Evolutionary conservation across 192 early-diverging fungal genomes (phyloP).

Genomic region (Phycomyces nitens): DNA sequence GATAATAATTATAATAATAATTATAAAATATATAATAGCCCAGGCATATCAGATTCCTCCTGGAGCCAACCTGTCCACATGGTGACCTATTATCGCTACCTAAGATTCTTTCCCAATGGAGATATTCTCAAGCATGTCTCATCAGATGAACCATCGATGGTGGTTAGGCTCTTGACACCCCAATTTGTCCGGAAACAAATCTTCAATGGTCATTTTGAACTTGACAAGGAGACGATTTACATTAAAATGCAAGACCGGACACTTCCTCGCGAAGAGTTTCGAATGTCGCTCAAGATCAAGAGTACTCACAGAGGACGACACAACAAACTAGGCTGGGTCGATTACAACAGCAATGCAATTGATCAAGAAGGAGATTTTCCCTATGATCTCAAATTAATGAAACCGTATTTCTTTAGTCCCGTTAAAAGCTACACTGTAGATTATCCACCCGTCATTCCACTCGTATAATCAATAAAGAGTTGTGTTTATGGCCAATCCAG

Average conservation of each 20-base stretch:
- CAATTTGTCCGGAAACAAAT: conserved; percentile 20
- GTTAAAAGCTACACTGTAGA: conserved; percentile 24
- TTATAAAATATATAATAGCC: conserved; percentile 5
- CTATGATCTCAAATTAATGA: conserved; percentile 26
- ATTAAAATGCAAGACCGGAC: conserved; percentile 22
- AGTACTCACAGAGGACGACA: conserved; percentile 34
- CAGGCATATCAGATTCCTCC: conserved; percentile 29
- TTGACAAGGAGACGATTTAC: conserved; percentile 13
- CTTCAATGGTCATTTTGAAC: conserved; percentile 28
- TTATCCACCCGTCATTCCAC: conserved; percentile 10
- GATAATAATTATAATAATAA: neutral
- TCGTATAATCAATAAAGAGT: neutral
- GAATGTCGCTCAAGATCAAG: conserved; percentile 26
- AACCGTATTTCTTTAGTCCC: conserved; percentile 33
- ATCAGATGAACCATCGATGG: conserved; percentile 21
- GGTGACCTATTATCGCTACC: conserved; percentile 42
- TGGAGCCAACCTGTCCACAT: conserved; percentile 42
- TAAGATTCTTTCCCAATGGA: conserved; percentile 43
- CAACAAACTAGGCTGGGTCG: conserved; percentile 34
- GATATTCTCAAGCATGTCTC: conserved; percentile 31
- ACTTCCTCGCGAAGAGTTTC: conserved; percentile 21
- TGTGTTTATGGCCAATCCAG: no score
- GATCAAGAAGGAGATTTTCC: neutral
- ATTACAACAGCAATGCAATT: conserved; percentile 19
- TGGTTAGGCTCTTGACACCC: conserved; percentile 22